Base-by-base conservation (phyloP, 2,329 filamentous ascomycete species). In the Chrysoporthe austroafricana region DNA sequence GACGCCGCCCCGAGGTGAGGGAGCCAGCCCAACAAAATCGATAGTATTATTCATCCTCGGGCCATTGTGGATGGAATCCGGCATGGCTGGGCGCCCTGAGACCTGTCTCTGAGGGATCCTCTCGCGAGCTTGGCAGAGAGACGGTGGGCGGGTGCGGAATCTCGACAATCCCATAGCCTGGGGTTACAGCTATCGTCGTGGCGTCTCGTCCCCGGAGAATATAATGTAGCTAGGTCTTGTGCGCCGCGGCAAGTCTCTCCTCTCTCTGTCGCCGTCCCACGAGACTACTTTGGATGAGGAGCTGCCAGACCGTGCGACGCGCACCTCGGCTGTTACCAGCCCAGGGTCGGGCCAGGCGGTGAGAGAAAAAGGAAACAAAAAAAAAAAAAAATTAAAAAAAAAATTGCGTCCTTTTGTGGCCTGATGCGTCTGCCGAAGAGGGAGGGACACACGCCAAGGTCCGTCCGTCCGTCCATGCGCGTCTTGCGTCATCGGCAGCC, bases 311-410 rank as follows among this genome's bases (percentile, higher is more conserved):
- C 18, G 54, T 18, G 32, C 34, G 44, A 62, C 26, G n/a, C 44
- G 43, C 59, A 9, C n/a, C 18, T 50, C 59, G 59, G 59, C 59
- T 62, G 59, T 62, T 42, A 62, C 59, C 59, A 62, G n/a, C 9
- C 26, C 9, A 26, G 26, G 26, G 26, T 3, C 59, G 26, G 36
- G 26, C 26, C 50, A 9, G 34, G 59, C 42, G 59, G 21, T 46
- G 59, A 62, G 39, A 5, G 14, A 13, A 26, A 26, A 2, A 2
- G 26, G 1, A 26, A 21, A 21, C 21, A 26, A 26, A 26, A 26
- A 26, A 26, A 26, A 2, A 26, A 26, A 26, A 26, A 26, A 26
- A 26, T 21, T n/a, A 21, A 26, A 26, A 26, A 26, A 26, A 26
- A 26, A 26, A 26, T 26, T 26, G 26, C 2, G 26, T 26, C 26